Evolutionary conservation across 2,329 filamentous ascomycete species (phyloP).

Genomic region (Xylaria sp.): DNA sequence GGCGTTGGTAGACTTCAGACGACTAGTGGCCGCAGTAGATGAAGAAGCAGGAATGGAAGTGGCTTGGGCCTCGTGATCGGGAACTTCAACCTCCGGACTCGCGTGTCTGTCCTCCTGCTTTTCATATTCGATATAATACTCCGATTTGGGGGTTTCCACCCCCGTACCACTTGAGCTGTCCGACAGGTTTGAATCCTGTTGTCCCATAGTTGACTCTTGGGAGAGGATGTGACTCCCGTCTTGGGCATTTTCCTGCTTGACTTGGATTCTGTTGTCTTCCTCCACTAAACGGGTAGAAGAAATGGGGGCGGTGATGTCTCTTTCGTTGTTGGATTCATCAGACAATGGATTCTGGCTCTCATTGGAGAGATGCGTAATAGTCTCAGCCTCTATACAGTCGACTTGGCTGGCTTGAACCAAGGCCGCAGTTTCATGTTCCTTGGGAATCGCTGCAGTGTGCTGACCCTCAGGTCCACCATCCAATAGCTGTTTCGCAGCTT

Average conservation of each 20-base stretch:
- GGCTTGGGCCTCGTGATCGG: background rate
- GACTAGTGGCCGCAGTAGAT: background rate
- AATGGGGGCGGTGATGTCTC: background rate
- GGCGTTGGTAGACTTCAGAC: conserved; percentile 15
- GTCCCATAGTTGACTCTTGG: background rate
- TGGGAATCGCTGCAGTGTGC: background rate
- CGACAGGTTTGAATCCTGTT: background rate
- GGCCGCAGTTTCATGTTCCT: background rate
- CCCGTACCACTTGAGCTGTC: background rate
- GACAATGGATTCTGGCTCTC: background rate
- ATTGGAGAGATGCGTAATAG: background rate
- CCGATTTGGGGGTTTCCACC: background rate
- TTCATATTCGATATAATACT: background rate
- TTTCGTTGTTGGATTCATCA: background rate
- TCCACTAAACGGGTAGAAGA: background rate
- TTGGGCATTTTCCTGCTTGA: background rate
- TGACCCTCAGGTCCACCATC: background rate
- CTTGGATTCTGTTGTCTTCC: background rate
- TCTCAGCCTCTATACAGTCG: background rate
- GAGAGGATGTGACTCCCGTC: background rate
- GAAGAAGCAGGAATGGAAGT: background rate
- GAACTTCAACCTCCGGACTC: background rate
- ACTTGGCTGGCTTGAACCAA: background rate
- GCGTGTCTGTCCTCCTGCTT: background rate
- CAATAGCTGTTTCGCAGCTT: background rate